Percentiles rank a stretch among this genome's conserved stretches.
Evolutionary conservation across 306 rosid genomes (phyloP).

Genomic region (Adenanthera pavonina): DNA sequence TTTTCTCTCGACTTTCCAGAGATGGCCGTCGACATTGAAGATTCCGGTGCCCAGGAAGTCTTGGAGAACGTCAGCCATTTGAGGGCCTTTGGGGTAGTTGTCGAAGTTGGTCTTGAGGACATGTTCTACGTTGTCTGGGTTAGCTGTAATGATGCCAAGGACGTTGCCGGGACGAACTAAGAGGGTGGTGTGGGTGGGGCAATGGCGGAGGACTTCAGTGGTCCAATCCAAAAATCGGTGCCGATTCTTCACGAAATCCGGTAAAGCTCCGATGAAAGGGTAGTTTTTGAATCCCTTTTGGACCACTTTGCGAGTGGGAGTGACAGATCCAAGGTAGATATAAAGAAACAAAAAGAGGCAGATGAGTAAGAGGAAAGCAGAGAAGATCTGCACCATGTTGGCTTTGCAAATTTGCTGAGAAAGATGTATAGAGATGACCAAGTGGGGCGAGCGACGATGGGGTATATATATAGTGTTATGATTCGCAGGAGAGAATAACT

Average conservation of each 20-base stretch:
- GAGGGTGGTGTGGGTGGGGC: slow-evolving; percentile 56
- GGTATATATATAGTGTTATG: too few species aligned
- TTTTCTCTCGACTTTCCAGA: slow-evolving; percentile 68
- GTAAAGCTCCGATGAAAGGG: slow-evolving; percentile 58
- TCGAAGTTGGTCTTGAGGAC: slow-evolving; percentile 63
- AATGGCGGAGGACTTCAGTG: slow-evolving; percentile 52
- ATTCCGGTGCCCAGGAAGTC: slow-evolving; percentile 74
- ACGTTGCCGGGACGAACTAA: slow-evolving; percentile 44
- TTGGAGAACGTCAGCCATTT: slow-evolving; percentile 40
- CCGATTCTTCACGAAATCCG: slow-evolving; percentile 56
- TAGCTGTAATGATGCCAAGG: slow-evolving; percentile 57
- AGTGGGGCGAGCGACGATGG: too few species aligned
- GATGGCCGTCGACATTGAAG: slow-evolving; percentile 64
- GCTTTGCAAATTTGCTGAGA: background rate
- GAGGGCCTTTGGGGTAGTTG: slow-evolving; percentile 71
- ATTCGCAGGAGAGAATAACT: too few species aligned
- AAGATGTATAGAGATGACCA: too few species aligned
- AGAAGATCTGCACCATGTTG: background rate
- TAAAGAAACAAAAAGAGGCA: slow-evolving; percentile 24
- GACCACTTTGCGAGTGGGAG: background rate
- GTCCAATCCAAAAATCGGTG: slow-evolving; percentile 68
- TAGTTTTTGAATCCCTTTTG: slow-evolving; percentile 53
- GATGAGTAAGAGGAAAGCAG: slow-evolving; percentile 22
- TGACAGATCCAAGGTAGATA: slow-evolving; percentile 19
- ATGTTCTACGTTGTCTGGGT: slow-evolving; percentile 66